Conservation (phyloP, 768 basidiomycete genomes). For the Kwoniella botswanensis region DNA sequence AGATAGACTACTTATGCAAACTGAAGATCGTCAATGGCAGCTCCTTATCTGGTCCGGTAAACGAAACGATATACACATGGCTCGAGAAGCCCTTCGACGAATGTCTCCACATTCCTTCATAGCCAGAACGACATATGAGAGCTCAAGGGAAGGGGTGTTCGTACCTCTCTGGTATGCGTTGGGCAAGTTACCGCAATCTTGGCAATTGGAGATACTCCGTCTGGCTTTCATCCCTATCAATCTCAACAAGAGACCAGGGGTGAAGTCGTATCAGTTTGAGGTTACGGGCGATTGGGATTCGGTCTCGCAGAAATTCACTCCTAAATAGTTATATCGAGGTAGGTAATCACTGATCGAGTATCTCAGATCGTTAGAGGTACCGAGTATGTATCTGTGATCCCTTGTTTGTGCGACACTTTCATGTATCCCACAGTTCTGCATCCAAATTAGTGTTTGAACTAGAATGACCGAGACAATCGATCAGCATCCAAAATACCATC, state of each 20-base stretch:
- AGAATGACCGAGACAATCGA: neutral
- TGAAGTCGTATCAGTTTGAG: neutral
- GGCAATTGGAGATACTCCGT: neutral
- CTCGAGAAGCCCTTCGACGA: neutral
- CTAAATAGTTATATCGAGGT: neutral
- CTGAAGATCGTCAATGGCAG: neutral
- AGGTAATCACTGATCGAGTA: neutral
- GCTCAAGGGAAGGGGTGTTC: neutral
- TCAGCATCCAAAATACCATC: neutral
- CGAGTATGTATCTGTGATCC: too few relatives aligned
- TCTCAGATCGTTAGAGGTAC: too few relatives aligned
- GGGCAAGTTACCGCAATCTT: neutral
- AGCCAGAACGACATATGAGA: neutral
- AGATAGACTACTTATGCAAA: neutral
- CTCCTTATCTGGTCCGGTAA: neutral
- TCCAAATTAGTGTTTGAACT: too few relatives aligned
- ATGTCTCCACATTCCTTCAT: neutral
- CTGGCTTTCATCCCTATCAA: neutral
- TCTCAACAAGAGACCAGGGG: neutral
- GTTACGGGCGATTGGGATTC: neutral
- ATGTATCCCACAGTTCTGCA: too few relatives aligned
- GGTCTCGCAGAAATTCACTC: neutral
- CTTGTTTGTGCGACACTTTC: too few relatives aligned
- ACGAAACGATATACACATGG: neutral
- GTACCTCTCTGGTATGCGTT: neutral